Base-by-base conservation (phyloP, 495 filamentous ascomycete species). In the Penicillium cinerascens region DNA sequence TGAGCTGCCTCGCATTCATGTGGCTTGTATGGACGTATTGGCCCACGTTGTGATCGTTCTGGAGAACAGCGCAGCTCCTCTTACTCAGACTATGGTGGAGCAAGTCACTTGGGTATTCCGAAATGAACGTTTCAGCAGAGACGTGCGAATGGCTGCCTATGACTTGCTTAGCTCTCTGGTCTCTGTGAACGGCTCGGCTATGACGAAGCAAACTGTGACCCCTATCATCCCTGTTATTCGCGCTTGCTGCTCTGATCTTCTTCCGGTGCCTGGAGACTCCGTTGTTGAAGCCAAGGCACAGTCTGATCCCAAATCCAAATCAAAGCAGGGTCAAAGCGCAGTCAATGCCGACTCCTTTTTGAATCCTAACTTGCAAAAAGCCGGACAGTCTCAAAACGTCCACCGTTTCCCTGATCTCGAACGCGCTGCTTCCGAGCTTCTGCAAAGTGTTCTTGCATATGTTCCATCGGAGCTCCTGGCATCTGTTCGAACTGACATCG, bases 1-100 rank as follows among this genome's bases (percentile, higher is more conserved):
- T 21, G 77, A 82, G 27, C 70, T 96, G 6, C 89, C 91, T 23
- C 75, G 79, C 20, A 82, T 96, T 54, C 89, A 96, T 56, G 65
- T 80, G 35, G 80, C 86, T 11, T 80, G 82, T 33, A 69, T 93
- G 49, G 71, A 76, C 20, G 56, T 95, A 5, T 71, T 87, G 45
- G 55, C 70, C 8, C 63, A 69, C 25, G 51, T 90, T 41, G 57
- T 82, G 27, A 58, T 72, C 44, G 77, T 84, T 11, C 65, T 92
- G 8, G 75, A 74, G 38, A 67, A 68, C 8, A 76, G 71, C 44
- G 73, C 79, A 22, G 49, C 82, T 22, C 68, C 87, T 0, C 55
- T 88, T 1, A 70, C 75, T 13, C 78, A 79, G 36, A 79, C 77
- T 20, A 73, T 84, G 16, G 60, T 92, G 6, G 86, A 90, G 45